phyloP scores from a whole-genome alignment of 257 asterid genomes.

The Cordia subcordata region DNA sequence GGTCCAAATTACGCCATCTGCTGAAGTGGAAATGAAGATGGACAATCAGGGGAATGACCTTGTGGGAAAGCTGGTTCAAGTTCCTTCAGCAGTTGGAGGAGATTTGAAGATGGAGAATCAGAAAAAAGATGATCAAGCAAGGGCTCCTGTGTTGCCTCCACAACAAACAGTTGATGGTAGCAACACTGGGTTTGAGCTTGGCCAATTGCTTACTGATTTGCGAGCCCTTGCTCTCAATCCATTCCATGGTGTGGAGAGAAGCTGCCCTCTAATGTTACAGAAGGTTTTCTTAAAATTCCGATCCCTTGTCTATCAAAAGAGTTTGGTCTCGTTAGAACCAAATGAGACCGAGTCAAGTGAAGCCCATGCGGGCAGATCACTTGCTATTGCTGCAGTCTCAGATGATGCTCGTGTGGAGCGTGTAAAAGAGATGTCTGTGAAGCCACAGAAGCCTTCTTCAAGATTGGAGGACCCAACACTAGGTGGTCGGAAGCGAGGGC shows the following conservation, averaged over 20 bases:
- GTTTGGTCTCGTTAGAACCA: constrained; percentile 42
- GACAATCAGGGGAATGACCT: constrained; percentile 22
- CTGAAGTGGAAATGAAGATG: constrained; percentile 16
- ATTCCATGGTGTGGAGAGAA: constrained; percentile 39
- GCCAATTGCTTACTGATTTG: constrained; percentile 47
- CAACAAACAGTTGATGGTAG: constrained; percentile 20
- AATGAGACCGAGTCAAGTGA: constrained; percentile 47
- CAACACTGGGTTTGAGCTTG: constrained; percentile 29
- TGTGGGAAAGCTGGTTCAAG: constrained; percentile 20
- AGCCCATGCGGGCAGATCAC: constrained; percentile 17
- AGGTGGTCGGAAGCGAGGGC: constrained; percentile 72
- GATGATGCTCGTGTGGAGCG: constrained; percentile 25
- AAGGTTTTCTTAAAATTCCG: constrained; percentile 61
- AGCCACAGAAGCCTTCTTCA: constrained; percentile 40
- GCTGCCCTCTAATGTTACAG: constrained; percentile 28
- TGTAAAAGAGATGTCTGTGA: constrained; percentile 33
- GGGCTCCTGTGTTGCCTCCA: constrained; percentile 16
- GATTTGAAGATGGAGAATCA: constrained; percentile 21
- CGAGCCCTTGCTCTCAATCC: constrained; percentile 72
- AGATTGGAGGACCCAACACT: constrained; percentile 65
- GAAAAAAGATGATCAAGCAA: constrained; percentile 11
- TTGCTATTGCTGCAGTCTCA: constrained; percentile 18
- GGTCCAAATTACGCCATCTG: constrained; percentile 21
- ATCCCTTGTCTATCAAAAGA: constrained; percentile 74
- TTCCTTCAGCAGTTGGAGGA: constrained; percentile 19